A percentile compares a stretch with the other conserved stretches of the same genome.
These are phyloP conservation scores for Melanomma pulvis-pyrius DNA, from an alignment of 495 filamentous ascomycete genomes.

Conservation along the genomic window DNA sequence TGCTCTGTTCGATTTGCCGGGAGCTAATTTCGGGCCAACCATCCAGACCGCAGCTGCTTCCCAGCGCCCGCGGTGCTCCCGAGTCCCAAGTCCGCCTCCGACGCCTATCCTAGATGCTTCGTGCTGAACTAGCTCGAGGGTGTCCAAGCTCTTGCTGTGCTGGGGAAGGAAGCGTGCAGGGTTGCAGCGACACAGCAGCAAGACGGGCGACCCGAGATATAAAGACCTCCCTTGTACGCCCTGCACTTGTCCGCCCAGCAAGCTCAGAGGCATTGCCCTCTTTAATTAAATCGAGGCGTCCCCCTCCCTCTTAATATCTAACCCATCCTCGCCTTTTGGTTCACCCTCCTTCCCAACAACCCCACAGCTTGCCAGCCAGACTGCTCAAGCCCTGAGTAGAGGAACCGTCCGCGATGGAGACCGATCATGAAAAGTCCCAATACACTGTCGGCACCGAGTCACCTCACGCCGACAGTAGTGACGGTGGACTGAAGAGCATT, in stretches of 20 bases:
- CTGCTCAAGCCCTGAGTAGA: neutral
- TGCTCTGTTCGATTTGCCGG: constrained; percentile 3
- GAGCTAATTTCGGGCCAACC: constrained; percentile 8
- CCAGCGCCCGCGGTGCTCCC: constrained; percentile 15
- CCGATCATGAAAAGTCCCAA: constrained; percentile 7
- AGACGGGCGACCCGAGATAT: neutral
- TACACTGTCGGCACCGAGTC: constrained; percentile 16
- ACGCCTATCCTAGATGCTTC: constrained; percentile 8
- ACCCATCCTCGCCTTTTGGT: neutral
- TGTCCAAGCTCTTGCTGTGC: constrained; percentile 3
- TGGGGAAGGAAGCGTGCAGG: constrained; percentile 8
- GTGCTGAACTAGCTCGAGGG: constrained; percentile 6
- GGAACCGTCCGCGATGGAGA: constrained; percentile 11
- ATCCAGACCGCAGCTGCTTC: constrained; percentile 1
- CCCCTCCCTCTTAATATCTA: neutral
- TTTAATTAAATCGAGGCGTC: constrained; percentile 16
- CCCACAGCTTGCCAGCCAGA: neutral
- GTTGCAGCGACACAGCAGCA: constrained; percentile 7
- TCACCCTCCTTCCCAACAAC: neutral
- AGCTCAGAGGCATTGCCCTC: constrained; percentile 10
- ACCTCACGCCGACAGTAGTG: neutral
- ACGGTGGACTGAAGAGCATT: constrained; percentile 17
- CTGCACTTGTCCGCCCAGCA: neutral
- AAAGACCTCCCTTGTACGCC: constrained; percentile 23
- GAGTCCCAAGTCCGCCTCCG: constrained; percentile 16